Percentiles rank a stretch among this genome's conserved stretches.
Evolutionary conservation across 108 stramenopile species (phyloP).

Genomic region (Aurantiochytrium sp.): DNA sequence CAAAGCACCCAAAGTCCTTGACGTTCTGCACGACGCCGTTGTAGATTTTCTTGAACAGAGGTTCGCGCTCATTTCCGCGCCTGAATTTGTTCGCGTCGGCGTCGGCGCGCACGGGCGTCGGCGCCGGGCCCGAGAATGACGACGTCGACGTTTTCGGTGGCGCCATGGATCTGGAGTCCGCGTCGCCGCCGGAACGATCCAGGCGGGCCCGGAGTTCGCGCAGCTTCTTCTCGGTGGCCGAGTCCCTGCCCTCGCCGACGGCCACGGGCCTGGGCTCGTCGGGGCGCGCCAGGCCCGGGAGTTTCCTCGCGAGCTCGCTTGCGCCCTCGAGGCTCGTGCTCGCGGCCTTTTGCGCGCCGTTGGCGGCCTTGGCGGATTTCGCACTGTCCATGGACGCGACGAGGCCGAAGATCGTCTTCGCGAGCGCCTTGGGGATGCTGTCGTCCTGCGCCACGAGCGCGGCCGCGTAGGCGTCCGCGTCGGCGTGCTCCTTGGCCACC

Average conservation of each 20-base stretch:
- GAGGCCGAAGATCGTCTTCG: not conserved
- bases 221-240: not conserved
- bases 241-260: not conserved
- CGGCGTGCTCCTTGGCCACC: conserved; percentile 63
- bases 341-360: too few species aligned
- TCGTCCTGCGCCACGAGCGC: conserved; percentile 45
- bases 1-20: conserved; percentile 84
- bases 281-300: not conserved
- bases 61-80: conserved; percentile 25
- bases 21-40: conserved; percentile 72
- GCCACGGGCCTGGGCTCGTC: not conserved
- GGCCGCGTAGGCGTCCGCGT: not conserved
- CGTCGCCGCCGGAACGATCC: not conserved
- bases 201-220: not conserved
- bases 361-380: too few species aligned
- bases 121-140: too few species aligned
- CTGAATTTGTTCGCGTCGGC: not conserved
- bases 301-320: not conserved
- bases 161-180: too few species aligned
- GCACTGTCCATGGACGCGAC: not conserved
- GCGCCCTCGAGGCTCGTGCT: conserved; percentile 35
- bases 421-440: conserved; percentile 32
- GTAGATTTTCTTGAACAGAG: conserved; percentile 73
- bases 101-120: not conserved
- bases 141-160: too few species aligned